Conservation (phyloP, 225 moss, liverwort and hornwort genomes). For the Lunularia cruciata region DNA sequence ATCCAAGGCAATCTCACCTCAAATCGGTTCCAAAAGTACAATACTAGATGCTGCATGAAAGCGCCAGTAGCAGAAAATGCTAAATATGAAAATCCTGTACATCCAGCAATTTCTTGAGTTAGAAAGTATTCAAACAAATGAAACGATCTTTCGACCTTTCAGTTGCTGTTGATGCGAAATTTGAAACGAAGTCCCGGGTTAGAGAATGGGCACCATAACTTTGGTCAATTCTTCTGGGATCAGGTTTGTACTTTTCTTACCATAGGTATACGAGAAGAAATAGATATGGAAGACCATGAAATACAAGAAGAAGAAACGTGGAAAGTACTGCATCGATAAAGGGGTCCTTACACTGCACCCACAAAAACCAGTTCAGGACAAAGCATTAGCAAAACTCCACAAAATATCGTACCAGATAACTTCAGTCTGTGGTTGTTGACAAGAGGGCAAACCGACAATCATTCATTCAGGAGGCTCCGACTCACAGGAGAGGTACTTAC, state of each 20-base stretch:
- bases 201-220: no score
- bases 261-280: conserved; percentile 95
- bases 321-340: conserved; percentile 87
- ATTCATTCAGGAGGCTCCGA: no score
- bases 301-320: conserved; percentile 59
- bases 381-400: not conserved
- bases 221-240: no score
- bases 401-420: no score
- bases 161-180: no score
- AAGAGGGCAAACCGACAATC: no score
- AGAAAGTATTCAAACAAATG: not conserved
- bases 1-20: conserved; percentile 53
- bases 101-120: not conserved
- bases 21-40: conserved; percentile 98
- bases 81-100: conserved; percentile 85
- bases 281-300: conserved; percentile 86
- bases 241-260: conserved; percentile 39
- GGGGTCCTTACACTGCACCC: conserved; percentile 76
- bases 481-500: no score
- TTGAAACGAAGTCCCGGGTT: no score
- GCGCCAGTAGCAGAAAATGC: conserved; percentile 89
- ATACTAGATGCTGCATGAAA: conserved; percentile 97
- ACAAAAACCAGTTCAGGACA: not conserved
- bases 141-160: no score
- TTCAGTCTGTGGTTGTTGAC: no score